These are phyloP conservation scores for Penicillium sp. DNA, from an alignment of 2,329 filamentous ascomycete genomes.

Conservation along the genomic window DNA sequence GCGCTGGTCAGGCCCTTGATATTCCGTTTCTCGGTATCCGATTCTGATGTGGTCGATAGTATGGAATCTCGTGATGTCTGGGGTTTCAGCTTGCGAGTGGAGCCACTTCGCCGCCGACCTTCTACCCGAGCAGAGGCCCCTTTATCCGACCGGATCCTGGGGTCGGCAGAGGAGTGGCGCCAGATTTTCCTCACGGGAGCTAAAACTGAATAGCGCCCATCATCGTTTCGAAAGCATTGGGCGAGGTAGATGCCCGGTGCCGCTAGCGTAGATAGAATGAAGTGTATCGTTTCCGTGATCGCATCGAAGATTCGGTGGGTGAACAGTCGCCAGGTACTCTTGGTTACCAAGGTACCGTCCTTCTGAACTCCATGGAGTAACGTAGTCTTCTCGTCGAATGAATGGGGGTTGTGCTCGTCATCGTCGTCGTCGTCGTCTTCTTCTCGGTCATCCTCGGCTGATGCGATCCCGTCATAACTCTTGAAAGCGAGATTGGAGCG, in stretches of 20 bases:
- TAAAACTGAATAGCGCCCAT: conserved; percentile 78
- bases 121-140: conserved; percentile 28
- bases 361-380: conserved; percentile 57
- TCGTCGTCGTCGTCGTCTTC: conserved; percentile 49
- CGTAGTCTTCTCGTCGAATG: conserved; percentile 69
- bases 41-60: conserved; percentile 59
- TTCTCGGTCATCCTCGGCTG: conserved; percentile 35
- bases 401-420: conserved; percentile 17
- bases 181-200: conserved; percentile 69
- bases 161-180: conserved; percentile 36
- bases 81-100: conserved; percentile 36
- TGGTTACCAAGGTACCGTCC: conserved; percentile 38
- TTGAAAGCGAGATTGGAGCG: conserved; percentile 34
- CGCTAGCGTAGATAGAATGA: conserved; percentile 76
- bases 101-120: conserved; percentile 34
- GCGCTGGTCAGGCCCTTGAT: conserved; percentile 26
- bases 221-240: conserved; percentile 79
- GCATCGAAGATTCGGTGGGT: conserved; percentile 72
- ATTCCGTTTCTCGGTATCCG: conserved; percentile 51
- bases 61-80: conserved; percentile 47
- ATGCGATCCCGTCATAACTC: conserved; percentile 29
- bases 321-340: conserved; percentile 54
- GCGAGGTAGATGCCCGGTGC: conserved; percentile 82
- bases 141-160: conserved; percentile 25
- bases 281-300: conserved; percentile 75